Evolutionary conservation across 108 stramenopile genomes (phyloP).

Genomic region (Asterionellopsis glacialis): DNA sequence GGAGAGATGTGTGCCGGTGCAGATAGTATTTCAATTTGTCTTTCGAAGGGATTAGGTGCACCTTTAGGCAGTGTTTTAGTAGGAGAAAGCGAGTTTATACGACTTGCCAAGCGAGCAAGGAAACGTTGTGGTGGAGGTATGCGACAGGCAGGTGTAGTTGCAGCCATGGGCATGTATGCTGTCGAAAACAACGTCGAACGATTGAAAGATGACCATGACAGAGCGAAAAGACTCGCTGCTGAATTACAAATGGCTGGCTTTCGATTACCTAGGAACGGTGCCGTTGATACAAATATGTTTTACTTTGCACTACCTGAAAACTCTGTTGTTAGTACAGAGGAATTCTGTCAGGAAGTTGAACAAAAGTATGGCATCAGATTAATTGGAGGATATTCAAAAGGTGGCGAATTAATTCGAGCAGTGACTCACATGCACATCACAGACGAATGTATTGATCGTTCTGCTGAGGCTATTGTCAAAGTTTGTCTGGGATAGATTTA

Average conservation of each 20-base stretch:
- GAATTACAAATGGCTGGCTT: conserved; percentile 56
- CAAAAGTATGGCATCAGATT: conserved; percentile 59
- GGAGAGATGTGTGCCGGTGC: conserved; percentile 52
- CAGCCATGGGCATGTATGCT: conserved; percentile 87
- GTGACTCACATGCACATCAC: conserved; percentile 70
- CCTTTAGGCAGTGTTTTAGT: conserved; percentile 92
- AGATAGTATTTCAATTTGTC: conserved; percentile 90
- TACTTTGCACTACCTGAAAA: conserved; percentile 72
- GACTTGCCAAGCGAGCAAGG: conserved; percentile 77
- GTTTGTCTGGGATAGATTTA: not conserved
- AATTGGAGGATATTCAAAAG: conserved; percentile 60
- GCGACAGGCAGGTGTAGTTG: conserved; percentile 93
- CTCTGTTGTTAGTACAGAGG: conserved; percentile 38
- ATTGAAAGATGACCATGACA: conserved; percentile 76
- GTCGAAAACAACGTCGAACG: conserved; percentile 79
- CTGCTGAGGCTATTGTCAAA: conserved; percentile 34
- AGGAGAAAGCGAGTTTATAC: conserved; percentile 71
- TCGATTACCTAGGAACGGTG: conserved; percentile 42
- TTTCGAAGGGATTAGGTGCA: conserved; percentile 96
- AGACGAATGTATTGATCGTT: conserved; percentile 50
- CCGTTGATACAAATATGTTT: conserved; percentile 80
- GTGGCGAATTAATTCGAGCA: conserved; percentile 67
- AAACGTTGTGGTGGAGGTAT: conserved; percentile 97
- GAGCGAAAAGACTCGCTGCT: conserved; percentile 55
- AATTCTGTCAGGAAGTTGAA: conserved; percentile 29